Percentiles rank a stretch among this genome's conserved stretches.
Evolutionary conservation across 441 rosid species (phyloP).

Genomic region (Populus tomentosa): DNA sequence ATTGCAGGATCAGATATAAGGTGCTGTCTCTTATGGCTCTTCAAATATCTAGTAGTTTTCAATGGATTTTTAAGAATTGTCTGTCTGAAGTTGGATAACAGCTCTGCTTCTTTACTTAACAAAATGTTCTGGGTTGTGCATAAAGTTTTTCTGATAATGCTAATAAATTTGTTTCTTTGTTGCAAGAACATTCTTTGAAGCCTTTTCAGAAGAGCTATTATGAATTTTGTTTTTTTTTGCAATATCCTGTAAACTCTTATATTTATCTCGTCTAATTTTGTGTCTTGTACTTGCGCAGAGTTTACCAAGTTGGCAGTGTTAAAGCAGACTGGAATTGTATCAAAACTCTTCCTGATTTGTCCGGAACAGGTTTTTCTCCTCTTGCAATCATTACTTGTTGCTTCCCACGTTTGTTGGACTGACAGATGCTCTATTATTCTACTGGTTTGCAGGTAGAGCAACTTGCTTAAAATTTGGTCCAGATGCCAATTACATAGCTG

Average conservation of each 20-base stretch:
- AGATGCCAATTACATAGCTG: slow-evolving; percentile 81
- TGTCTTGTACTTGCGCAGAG: slow-evolving; percentile 35
- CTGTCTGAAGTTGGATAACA: neutral
- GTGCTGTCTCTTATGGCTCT: slow-evolving; percentile 13
- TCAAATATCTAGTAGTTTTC: neutral
- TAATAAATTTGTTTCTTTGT: neutral
- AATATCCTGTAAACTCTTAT: neutral
- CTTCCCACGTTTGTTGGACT: neutral
- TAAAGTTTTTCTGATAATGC: neutral
- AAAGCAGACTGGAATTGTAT: slow-evolving; percentile 92
- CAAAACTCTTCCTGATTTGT: slow-evolving; percentile 85
- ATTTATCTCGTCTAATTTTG: neutral
- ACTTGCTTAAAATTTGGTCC: slow-evolving; percentile 80
- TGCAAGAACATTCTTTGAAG: neutral
- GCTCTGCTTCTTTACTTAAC: neutral
- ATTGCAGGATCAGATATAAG: slow-evolving; percentile 89
- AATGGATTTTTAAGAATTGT: neutral
- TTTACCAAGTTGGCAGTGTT: slow-evolving; percentile 89
- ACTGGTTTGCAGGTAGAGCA: slow-evolving; percentile 54
- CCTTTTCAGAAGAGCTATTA: neutral
- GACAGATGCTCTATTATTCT: neutral
- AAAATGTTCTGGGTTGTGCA: neutral
- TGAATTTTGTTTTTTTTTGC: too few species aligned
- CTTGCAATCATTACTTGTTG: neutral
- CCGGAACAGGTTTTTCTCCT: slow-evolving; percentile 71